phyloP scores from a whole-genome alignment of 164 flowering plant genomes.

The Magnolia sinica region DNA sequence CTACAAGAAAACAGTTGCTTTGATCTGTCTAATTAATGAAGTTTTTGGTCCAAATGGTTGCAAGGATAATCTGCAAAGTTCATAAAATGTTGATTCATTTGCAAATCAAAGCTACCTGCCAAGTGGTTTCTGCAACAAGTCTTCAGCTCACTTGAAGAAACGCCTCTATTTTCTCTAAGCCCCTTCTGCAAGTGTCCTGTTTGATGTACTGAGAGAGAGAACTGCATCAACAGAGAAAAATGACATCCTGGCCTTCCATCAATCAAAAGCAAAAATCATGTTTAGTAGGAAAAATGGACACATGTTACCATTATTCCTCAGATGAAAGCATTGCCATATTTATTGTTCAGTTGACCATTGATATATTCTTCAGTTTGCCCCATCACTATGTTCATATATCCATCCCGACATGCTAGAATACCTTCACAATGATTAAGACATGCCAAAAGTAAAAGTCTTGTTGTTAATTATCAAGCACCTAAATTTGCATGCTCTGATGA shows the following conservation, averaged over 20 bases:
- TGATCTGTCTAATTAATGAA: background rate
- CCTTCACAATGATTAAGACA: constrained; percentile 43
- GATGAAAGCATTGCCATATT: constrained; percentile 96
- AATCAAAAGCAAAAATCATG: background rate
- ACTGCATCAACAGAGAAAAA: constrained; percentile 41
- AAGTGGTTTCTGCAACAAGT: background rate
- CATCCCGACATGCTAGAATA: constrained; percentile 91
- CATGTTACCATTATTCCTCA: constrained; percentile 85
- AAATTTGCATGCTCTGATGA: background rate
- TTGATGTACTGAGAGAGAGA: constrained; percentile 87
- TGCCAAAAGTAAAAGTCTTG: background rate
- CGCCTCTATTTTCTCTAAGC: constrained; percentile 29
- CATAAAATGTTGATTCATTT: background rate
- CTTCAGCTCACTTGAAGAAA: background rate
- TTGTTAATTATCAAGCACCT: background rate
- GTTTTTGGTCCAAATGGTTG: background rate
- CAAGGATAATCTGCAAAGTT: background rate
- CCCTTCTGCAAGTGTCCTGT: constrained; percentile 81
- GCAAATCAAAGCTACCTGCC: background rate
- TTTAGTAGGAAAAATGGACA: background rate
- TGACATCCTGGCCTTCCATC: too few relatives aligned
- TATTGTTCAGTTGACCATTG: constrained; percentile 94
- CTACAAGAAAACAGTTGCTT: background rate
- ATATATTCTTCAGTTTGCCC: constrained; percentile 99
- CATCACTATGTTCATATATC: constrained; percentile 99